Conservation (phyloP, 176 grass and related monocot species). For the Carex pumila region DNA sequence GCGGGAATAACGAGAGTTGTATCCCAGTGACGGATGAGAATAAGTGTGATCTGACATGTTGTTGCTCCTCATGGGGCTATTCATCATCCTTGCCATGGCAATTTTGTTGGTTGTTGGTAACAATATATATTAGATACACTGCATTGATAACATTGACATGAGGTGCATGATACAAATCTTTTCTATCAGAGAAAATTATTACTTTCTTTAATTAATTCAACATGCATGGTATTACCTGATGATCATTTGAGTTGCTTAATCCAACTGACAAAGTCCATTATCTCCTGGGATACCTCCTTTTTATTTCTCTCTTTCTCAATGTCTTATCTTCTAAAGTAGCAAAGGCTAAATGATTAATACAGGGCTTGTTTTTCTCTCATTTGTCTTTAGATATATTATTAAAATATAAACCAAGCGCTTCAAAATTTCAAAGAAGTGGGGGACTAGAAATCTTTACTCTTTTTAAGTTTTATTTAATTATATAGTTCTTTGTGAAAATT, state of each 20-base stretch:
- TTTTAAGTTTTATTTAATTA: background rate
- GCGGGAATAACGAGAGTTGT: background rate
- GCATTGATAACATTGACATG: background rate
- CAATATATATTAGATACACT: background rate
- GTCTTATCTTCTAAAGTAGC: background rate
- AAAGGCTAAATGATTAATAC: background rate
- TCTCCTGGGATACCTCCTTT: background rate
- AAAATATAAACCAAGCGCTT: background rate
- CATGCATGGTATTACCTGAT: background rate
- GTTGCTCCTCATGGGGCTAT: conserved; percentile 12
- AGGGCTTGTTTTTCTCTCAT: background rate
- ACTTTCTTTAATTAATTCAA: background rate
- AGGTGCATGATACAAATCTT: background rate
- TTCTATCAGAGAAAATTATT: background rate
- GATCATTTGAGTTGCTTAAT: conserved; percentile 10
- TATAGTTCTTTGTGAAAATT: background rate
- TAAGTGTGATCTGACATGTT: conserved; percentile 8
- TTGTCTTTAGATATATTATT: background rate
- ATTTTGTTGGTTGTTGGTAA: background rate
- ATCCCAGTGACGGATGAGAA: conserved; percentile 11
- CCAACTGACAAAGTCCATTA: background rate
- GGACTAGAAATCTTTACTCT: background rate
- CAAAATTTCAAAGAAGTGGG: background rate
- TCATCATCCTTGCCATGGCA: conserved; percentile 21
- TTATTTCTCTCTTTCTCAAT: background rate